Evolutionary conservation across 768 basidiomycete genomes (phyloP).

Genomic region (Sarcodon sp.): DNA sequence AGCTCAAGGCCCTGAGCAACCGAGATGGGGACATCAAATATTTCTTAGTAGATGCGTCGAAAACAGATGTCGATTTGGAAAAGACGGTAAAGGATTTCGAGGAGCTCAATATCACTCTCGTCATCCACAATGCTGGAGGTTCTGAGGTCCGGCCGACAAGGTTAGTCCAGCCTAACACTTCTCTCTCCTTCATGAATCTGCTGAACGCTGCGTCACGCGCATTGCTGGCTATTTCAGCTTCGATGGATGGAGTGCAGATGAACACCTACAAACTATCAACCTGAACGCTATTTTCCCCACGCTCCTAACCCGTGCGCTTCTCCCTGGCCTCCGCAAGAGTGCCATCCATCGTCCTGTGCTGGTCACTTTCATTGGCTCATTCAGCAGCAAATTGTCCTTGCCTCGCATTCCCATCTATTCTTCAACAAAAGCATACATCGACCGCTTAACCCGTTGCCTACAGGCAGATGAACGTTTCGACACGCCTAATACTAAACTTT

Average conservation of each 20-base stretch:
- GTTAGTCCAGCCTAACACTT: conserved; percentile 1
- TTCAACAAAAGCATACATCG: conserved; percentile 13
- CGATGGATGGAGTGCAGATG: conserved; percentile 8
- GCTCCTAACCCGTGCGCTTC: conserved; percentile 14
- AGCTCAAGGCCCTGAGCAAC: conserved; percentile 3
- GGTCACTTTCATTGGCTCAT: conserved; percentile 14
- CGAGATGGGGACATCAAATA: conserved; percentile 9
- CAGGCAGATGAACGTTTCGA: conserved; percentile 12
- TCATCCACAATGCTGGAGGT: conserved; percentile 15
- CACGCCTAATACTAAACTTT: conserved; percentile 9
- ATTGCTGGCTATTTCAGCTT: conserved; percentile 4
- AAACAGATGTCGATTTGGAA: conserved; percentile 9
- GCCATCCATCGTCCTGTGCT: conserved; percentile 9
- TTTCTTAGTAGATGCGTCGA: conserved; percentile 14
- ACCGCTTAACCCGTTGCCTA: conserved; percentile 9
- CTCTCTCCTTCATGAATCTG: not conserved
- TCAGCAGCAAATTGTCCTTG: conserved; percentile 7
- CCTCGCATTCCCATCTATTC: conserved; percentile 12
- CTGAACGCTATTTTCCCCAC: conserved; percentile 13
- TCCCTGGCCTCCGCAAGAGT: conserved; percentile 13
- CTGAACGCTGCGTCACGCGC: conserved; percentile 9
- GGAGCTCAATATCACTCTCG: conserved; percentile 13
- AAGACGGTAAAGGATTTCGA: conserved; percentile 8
- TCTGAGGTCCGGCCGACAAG: conserved; percentile 1
- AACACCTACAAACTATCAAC: conserved; percentile 8